phyloP scores from a whole-genome alignment of 768 basidiomycete genomes.

The Lactarius deliciosus region DNA sequence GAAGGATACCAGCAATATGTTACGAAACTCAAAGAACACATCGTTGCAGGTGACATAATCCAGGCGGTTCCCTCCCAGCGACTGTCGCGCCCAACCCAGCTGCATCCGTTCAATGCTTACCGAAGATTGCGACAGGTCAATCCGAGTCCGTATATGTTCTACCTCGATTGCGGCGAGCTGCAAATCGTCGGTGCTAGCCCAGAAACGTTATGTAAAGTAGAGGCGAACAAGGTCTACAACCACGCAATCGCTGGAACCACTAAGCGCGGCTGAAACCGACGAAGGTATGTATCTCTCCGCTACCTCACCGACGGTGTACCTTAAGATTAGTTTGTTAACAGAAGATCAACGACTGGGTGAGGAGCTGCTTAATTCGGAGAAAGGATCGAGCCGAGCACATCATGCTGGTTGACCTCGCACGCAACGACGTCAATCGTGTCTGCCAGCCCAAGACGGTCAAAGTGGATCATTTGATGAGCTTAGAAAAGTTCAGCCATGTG shows the following conservation, averaged over 20 bases:
- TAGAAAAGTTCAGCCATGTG: constrained; percentile 97
- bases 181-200: constrained; percentile 98
- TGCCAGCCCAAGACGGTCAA: constrained; percentile 95
- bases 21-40: constrained; percentile 88
- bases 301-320: constrained; percentile 8
- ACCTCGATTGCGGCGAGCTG: constrained; percentile 87
- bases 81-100: constrained; percentile 74
- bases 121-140: constrained; percentile 91
- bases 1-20: constrained; percentile 90
- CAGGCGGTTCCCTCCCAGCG: constrained; percentile 98
- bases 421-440: constrained; percentile 98
- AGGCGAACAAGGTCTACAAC: constrained; percentile 88
- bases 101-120: constrained; percentile 98
- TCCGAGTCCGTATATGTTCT: constrained; percentile 99
- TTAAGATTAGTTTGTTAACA: constrained; percentile 37
- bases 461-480: constrained; percentile 89
- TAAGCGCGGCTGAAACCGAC: constrained; percentile 74
- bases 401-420: constrained; percentile 97
- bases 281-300: constrained; percentile 61
- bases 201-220: constrained; percentile 95
- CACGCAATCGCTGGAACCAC: constrained; percentile 98
- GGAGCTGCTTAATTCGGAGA: constrained; percentile 77
- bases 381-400: constrained; percentile 98
- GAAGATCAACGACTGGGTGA: constrained; percentile 85
- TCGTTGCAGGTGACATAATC: constrained; percentile 95